Conservation (phyloP, 805 yeast species). For the Osmozyma mogii region DNA sequence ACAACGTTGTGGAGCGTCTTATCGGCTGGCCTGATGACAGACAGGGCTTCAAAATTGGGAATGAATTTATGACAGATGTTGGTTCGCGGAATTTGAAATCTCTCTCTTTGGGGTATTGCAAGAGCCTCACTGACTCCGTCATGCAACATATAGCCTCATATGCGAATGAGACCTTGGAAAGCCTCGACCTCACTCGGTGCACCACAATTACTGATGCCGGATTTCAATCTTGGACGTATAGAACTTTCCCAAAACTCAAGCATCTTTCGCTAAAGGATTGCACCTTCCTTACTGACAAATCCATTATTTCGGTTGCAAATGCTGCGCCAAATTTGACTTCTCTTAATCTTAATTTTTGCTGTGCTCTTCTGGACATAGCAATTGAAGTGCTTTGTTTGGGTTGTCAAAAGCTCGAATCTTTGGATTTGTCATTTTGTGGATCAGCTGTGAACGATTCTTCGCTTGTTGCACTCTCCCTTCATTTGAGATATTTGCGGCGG, state of each 20-base stretch:
- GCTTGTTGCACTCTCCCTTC: slow-evolving; percentile 49
- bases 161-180: slow-evolving; percentile 47
- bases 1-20: slow-evolving; percentile 62
- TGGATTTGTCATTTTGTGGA: slow-evolving; percentile 69
- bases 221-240: slow-evolving; percentile 55
- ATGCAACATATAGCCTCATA: slow-evolving; percentile 56
- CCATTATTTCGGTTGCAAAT: slow-evolving; percentile 53
- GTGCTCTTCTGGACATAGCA: slow-evolving; percentile 63
- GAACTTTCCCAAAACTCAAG: slow-evolving; percentile 45
- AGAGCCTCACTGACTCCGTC: slow-evolving; percentile 60
- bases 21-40: slow-evolving; percentile 40
- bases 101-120: slow-evolving; percentile 64
- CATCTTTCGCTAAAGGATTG: slow-evolving; percentile 59
- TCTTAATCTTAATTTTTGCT: slow-evolving; percentile 64
- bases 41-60: slow-evolving; percentile 6
- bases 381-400: slow-evolving; percentile 60
- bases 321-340: slow-evolving; percentile 51
- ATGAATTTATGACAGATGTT: slow-evolving; percentile 16
- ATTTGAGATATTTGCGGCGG: slow-evolving; percentile 40
- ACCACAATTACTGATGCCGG: slow-evolving; percentile 74
- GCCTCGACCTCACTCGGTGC: slow-evolving; percentile 62
- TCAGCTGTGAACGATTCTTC: slow-evolving; percentile 73
- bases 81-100: slow-evolving; percentile 56
- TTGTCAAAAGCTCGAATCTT: slow-evolving; percentile 44
- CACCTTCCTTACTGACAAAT: slow-evolving; percentile 60